phyloP scores from a whole-genome alignment of 106 monocot genomes.

The Dioscorea zingiberensis region DNA sequence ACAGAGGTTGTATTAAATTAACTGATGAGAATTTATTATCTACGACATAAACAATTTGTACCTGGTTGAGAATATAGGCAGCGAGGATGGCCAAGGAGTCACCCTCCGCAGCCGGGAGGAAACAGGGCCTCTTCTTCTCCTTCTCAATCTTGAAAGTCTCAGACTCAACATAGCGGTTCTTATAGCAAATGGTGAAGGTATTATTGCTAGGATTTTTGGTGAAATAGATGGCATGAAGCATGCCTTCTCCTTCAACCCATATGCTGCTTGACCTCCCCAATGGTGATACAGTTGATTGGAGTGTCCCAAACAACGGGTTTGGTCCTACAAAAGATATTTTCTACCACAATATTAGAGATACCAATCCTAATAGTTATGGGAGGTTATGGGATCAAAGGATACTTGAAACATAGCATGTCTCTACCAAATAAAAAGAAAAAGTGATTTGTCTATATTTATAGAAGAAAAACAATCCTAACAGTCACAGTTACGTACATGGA shows the following conservation, averaged over 20 bases:
- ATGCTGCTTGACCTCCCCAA: constrained; percentile 35
- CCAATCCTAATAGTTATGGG: no score
- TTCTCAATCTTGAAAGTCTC: constrained; percentile 42
- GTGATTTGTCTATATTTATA: no score
- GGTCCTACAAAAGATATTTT: constrained; percentile 26
- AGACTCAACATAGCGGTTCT: constrained; percentile 40
- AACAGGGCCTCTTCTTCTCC: constrained; percentile 22
- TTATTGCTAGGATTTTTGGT: constrained; percentile 6
- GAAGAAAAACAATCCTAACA: no score
- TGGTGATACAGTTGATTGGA: constrained; percentile 26
- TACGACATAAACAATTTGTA: background rate
- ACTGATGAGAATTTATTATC: background rate
- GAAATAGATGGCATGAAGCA: constrained; percentile 55
- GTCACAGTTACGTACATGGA: no score
- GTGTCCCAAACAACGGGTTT: constrained; percentile 41
- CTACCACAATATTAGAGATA: no score
- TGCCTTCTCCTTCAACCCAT: constrained; percentile 65
- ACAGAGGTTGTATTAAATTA: no score
- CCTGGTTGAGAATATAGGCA: constrained; percentile 38
- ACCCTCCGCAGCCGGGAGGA: constrained; percentile 45
- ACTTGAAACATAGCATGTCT: no score
- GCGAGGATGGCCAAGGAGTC: constrained; percentile 38
- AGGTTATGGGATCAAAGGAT: no score
- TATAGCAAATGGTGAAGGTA: constrained; percentile 29
- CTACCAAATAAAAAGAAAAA: no score